Base-by-base conservation (phyloP, 1,139 yeast species). In the Blastobotrys malaysiensis region DNA sequence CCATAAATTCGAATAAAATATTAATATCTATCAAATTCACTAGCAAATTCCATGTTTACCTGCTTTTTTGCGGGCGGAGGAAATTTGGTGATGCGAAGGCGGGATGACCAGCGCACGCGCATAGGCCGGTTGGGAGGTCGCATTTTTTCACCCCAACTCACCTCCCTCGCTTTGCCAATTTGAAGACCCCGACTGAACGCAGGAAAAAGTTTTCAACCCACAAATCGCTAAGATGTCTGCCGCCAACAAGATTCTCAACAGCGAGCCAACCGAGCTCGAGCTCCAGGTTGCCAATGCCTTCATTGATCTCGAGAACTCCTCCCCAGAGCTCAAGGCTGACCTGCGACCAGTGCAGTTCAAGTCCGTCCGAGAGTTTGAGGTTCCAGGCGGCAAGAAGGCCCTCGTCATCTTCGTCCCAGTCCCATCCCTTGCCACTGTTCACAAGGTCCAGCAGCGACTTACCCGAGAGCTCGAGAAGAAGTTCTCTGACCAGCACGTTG, bases 381-480 rank as follows among this genome's bases (percentile, higher is more conserved):
- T 93, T 73, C 80, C 90, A 73, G 97, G 97, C 77, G 98, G 97
- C 80, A 93, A 93, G 86, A 90, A 90, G 84, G 98, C 98, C 71
- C 84, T 93, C 76, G 97, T 93, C 77, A 82, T 93, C 79, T 93
- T 93, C 75, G 97, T 93, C 69, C 99, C 99, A 77, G 95, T 88
- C 70, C 97, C 99, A 79, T 82, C 90, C 71, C 86, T 93, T 77
- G 72, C 82, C 69, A 86, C 87, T 69, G 91, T 88, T 95, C 97
- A 93, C 90, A 90, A 86, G 82, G 95, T 90, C 71, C 99, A 93
- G 84, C 72, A 69, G 65, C 73, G 77, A 82, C 86, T 93, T 77
- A 90, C 97, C 81, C 93, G 99, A 82, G 99, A 93, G 83, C 88
- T 93, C 77, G 99, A 93, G 83, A 93, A 93, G 95, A 93, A 93